These are phyloP conservation scores for Colletotrichum nymphaeae DNA, from an alignment of 2,329 filamentous ascomycete genomes.

Conservation along the genomic window DNA sequence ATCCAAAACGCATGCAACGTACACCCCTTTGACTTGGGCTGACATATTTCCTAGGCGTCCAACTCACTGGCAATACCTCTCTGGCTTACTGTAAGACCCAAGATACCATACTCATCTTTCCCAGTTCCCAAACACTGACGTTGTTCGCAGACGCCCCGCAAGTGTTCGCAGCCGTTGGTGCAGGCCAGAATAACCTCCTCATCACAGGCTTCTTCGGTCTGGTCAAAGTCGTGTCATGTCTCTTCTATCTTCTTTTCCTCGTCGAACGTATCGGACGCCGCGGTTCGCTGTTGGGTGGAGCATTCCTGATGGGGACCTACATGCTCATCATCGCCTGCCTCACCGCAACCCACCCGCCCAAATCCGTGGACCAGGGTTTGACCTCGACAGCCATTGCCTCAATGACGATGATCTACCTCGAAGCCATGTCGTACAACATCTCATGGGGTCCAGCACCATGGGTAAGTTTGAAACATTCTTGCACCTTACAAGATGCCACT, in stretches of 20 bases:
- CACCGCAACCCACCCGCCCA: slow-evolving; percentile 56
- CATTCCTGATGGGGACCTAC: slow-evolving; percentile 61
- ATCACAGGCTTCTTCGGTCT: slow-evolving; percentile 65
- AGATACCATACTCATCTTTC: too few relatives aligned
- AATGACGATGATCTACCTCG: slow-evolving; percentile 61
- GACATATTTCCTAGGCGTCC: slow-evolving; percentile 42
- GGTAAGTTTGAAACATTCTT: slow-evolving; percentile 40
- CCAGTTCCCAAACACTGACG: background rate
- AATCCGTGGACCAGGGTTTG: slow-evolving; percentile 40
- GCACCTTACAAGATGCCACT: background rate
- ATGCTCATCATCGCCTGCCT: slow-evolving; percentile 65
- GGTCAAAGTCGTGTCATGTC: slow-evolving; percentile 60
- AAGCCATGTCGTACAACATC: slow-evolving; percentile 63
- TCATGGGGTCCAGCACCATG: slow-evolving; percentile 65
- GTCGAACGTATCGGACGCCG: slow-evolving; percentile 61
- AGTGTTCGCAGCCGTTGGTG: slow-evolving; percentile 61
- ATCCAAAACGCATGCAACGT: too few relatives aligned
- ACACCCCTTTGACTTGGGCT: background rate
- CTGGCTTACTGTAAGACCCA: slow-evolving; percentile 56
- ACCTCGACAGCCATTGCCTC: slow-evolving; percentile 57
- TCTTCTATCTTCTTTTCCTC: slow-evolving; percentile 57
- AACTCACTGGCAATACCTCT: slow-evolving; percentile 63
- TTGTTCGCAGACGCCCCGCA: slow-evolving; percentile 54
- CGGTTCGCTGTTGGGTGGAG: slow-evolving; percentile 59
- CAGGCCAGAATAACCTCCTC: slow-evolving; percentile 53